These are phyloP conservation scores for Mrakia gelida DNA, from an alignment of 768 basidiomycete genomes.

Conservation along the genomic window DNA sequence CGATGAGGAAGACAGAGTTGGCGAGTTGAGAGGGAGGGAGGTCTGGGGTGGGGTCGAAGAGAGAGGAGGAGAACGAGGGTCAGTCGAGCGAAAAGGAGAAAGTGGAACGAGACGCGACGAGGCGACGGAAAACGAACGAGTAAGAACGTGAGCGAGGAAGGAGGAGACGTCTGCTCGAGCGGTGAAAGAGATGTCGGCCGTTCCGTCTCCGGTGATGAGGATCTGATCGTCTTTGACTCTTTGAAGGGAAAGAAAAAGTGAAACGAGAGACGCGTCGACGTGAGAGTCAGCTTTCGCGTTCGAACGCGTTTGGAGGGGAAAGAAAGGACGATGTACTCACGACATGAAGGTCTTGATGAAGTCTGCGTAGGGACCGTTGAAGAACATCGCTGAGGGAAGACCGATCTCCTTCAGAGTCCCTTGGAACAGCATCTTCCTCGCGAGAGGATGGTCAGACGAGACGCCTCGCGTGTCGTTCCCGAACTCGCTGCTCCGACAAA, in stretches of 20 bases:
- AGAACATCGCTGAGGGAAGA: slow-evolving; percentile 26
- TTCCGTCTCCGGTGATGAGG: background rate
- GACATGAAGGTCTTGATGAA: slow-evolving; percentile 5
- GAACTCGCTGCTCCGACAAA: slow-evolving; percentile 20
- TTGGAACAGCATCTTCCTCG: slow-evolving; percentile 10
- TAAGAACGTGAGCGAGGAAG: background rate
- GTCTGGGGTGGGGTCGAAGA: background rate
- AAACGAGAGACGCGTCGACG: background rate
- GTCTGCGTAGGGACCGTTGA: slow-evolving; percentile 28
- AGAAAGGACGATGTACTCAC: background rate
- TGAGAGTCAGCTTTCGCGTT: background rate
- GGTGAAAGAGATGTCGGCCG: background rate
- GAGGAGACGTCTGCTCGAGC: background rate
- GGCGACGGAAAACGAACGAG: background rate
- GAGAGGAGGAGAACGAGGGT: background rate
- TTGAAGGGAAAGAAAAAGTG: no score
- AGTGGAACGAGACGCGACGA: background rate
- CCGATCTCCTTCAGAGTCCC: background rate
- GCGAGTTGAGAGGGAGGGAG: background rate
- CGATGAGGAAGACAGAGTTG: background rate
- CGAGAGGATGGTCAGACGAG: slow-evolving; percentile 3
- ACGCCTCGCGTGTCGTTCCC: slow-evolving; percentile 25
- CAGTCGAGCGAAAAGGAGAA: background rate
- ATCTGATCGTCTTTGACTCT: background rate
- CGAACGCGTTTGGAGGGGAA: background rate